phyloP scores from a whole-genome alignment of 202 grass and related monocot species.

The Saccharum hybrid region DNA sequence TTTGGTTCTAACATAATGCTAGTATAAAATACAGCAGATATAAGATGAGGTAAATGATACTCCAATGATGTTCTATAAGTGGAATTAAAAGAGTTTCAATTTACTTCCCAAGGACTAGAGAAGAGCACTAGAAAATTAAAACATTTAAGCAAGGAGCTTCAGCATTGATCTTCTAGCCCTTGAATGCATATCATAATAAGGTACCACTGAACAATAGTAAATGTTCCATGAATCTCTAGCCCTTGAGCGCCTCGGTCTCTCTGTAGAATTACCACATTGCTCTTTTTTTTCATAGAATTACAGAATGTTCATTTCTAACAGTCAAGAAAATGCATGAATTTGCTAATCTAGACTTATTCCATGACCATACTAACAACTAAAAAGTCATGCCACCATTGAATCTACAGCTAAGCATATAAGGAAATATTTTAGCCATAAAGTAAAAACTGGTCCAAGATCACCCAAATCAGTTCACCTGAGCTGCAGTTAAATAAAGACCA shows the following conservation, averaged over 20 bases:
- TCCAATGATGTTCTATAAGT: background rate
- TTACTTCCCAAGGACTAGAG: background rate
- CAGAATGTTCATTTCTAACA: slow-evolving; percentile 1
- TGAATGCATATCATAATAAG: background rate
- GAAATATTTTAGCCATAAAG: slow-evolving; percentile 9
- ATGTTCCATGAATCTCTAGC: background rate
- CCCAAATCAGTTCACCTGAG: slow-evolving; percentile 59
- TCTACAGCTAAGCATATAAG: background rate
- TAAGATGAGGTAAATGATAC: background rate
- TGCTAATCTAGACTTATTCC: background rate
- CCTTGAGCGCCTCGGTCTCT: background rate
- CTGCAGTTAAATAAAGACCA: slow-evolving; percentile 85
- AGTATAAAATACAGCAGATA: background rate
- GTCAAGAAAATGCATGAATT: slow-evolving; percentile 21
- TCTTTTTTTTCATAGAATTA: slow-evolving; percentile 9
- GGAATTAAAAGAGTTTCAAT: background rate
- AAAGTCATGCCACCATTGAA: slow-evolving; percentile 9
- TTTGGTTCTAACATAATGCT: slow-evolving; percentile 15
- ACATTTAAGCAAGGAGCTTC: background rate
- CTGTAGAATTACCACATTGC: background rate
- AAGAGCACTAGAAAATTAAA: slow-evolving; percentile 27
- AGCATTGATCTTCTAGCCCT: slow-evolving; percentile 44
- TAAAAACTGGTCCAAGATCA: background rate
- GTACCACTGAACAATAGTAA: background rate
- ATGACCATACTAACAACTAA: background rate